Base-by-base conservation (phyloP, 139 green algal species). In the Nannochloris sp. region DNA sequence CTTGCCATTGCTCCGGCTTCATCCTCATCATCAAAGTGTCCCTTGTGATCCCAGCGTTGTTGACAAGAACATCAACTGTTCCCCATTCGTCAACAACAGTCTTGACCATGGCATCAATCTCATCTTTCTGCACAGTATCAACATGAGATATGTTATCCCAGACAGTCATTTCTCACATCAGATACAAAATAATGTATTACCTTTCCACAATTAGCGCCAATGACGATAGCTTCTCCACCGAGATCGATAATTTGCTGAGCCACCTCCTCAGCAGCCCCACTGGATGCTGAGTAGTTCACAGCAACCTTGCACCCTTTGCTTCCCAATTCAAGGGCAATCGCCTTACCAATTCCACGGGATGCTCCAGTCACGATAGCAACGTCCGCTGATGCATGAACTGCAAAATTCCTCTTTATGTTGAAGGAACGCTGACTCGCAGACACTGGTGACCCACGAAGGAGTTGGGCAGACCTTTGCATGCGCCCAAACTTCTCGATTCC, bases 1-100 rank as follows among this genome's bases (percentile, higher is more conserved):
- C 88, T 27, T 99, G 76, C 94, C 91, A 97, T 75, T 89, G 75
- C 25, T 91, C 82, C 1, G 83, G 83, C 88, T 98, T 99, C 94
- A 99, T 99, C 73, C 94, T 87, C 89, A 97, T 95, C 78, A 99
- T 91, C 25, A 99, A 75, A 2, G 78, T 88, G 77, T 98, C 92
- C 6, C 79, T 64, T 0, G 92, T 98, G 81, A 98, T 98, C 54
- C 90, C 92, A 51, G 93, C 93, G 57, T 99, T 99, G 84, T 99
- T 99, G 16, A 98, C 90, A 59, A 98, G 77, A 50, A 98, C 85
- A 49, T 99, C 92, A 43, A 98, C 62, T n/a, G 71, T 80, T 49
- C 93, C 94, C 82, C 84, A 96, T 68, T 90, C 82, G 48, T 89
- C 81, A 14, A 82, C 69, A 0, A 79, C 74, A 34, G 77, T 78